phyloP scores from a whole-genome alignment of 257 asterid species.

The Primulina huaijiensis region DNA sequence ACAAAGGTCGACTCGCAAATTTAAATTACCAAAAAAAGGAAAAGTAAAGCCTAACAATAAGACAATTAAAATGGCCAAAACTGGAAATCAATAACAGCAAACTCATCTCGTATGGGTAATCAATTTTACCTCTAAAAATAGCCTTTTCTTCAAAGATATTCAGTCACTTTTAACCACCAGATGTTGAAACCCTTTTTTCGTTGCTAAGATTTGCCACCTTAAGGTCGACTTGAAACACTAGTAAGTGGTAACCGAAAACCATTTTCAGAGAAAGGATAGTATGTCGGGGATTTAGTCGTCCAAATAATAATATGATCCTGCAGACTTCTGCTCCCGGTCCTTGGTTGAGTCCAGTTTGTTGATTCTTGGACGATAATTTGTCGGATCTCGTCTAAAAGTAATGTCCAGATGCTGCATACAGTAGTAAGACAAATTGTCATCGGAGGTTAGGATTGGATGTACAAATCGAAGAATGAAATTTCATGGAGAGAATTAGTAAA shows the following conservation, averaged over 20 bases:
- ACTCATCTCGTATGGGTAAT: slow-evolving; percentile 2
- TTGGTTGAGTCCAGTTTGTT: slow-evolving; percentile 91
- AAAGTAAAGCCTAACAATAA: slow-evolving; percentile 22
- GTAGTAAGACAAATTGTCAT: neutral
- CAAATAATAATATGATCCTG: slow-evolving; percentile 89
- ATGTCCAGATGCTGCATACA: slow-evolving; percentile 83
- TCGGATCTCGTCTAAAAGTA: slow-evolving; percentile 95
- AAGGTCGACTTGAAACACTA: slow-evolving; percentile 20
- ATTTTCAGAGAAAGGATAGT: neutral
- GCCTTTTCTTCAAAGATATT: slow-evolving; percentile 14
- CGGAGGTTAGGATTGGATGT: neutral
- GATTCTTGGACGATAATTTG: slow-evolving; percentile 91
- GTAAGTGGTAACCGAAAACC: slow-evolving; percentile 20
- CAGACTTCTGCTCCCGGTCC: slow-evolving; percentile 94
- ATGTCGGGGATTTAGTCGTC: slow-evolving; percentile 50
- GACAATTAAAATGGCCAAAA: slow-evolving; percentile 12
- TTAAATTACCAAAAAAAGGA: slow-evolving; percentile 17
- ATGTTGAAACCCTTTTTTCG: neutral
- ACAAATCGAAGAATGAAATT: neutral
- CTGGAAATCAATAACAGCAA: slow-evolving; percentile 19
- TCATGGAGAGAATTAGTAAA: neutral
- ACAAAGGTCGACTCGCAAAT: slow-evolving; percentile 10
- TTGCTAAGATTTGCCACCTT: neutral
- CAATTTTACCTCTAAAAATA: slow-evolving; percentile 6
- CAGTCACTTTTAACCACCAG: slow-evolving; percentile 4